Conservation (phyloP, 768 basidiomycete genomes). For the Tylopilus rubrobrunneus region DNA sequence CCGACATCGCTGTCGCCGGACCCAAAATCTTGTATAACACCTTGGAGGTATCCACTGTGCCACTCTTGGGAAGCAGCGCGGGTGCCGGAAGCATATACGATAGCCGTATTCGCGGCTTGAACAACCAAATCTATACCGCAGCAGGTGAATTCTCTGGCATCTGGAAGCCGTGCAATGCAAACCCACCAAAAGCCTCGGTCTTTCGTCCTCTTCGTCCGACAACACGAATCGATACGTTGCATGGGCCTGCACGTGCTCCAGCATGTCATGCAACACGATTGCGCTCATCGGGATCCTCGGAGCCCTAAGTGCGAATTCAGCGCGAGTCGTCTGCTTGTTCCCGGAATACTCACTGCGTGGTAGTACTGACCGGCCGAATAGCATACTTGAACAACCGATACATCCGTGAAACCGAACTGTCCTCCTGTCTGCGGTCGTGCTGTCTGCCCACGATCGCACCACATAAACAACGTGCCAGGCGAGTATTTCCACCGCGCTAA, state of each 20-base stretch:
- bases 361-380: slow-evolving; percentile 63
- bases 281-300: slow-evolving; percentile 65
- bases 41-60: slow-evolving; percentile 69
- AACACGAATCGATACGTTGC: slow-evolving; percentile 91
- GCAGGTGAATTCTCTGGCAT: neutral
- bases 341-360: slow-evolving; percentile 51
- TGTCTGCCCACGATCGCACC: slow-evolving; percentile 78
- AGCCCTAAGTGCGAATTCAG: slow-evolving; percentile 23
- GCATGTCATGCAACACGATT: slow-evolving; percentile 91
- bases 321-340: neutral
- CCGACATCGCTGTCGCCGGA: slow-evolving; percentile 43
- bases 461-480: slow-evolving; percentile 69
- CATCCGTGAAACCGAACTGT: slow-evolving; percentile 35
- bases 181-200: slow-evolving; percentile 71
- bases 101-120: slow-evolving; percentile 84
- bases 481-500: slow-evolving; percentile 62
- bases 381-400: slow-evolving; percentile 84
- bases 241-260: slow-evolving; percentile 86
- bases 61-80: slow-evolving; percentile 57
- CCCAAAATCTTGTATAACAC: slow-evolving; percentile 80
- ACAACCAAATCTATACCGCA: slow-evolving; percentile 76
- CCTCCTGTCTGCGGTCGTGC: slow-evolving; percentile 43
- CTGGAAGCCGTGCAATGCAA: neutral
- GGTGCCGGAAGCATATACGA: slow-evolving; percentile 61
- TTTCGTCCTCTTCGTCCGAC: slow-evolving; percentile 82